These are phyloP conservation scores for Oenanthe javanica DNA, from an alignment of 140 eudicot species.

Conservation along the genomic window DNA sequence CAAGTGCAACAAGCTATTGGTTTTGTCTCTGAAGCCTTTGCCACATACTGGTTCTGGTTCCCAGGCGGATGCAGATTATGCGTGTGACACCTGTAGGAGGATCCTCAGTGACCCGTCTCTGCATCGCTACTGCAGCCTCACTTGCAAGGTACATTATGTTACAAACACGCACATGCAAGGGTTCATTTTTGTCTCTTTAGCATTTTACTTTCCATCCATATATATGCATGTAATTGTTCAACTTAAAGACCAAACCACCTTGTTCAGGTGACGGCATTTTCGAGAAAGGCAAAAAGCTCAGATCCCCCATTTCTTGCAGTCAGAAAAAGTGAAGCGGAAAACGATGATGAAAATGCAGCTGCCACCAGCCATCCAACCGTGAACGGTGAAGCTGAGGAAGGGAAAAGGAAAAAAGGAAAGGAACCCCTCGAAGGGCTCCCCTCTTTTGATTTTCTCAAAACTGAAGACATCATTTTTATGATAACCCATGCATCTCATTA, in stretches of 20 bases:
- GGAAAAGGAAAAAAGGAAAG: not conserved
- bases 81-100: conserved; percentile 28
- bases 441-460: not conserved
- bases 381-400: not conserved
- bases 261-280: conserved; percentile 21
- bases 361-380: not conserved
- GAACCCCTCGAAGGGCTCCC: not conserved
- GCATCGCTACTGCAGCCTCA: conserved; percentile 28
- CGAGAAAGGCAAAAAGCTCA: not conserved
- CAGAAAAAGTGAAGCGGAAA: not conserved
- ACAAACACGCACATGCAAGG: not conserved
- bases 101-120: conserved; percentile 15
- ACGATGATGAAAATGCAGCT: not conserved
- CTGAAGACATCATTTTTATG: not conserved
- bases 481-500: not conserved
- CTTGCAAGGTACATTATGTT: conserved; percentile 30
- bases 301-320: not conserved
- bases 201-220: not conserved
- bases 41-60: conserved; percentile 28
- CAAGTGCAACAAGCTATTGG: not conserved
- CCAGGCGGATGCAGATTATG: not conserved
- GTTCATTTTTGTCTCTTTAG: not conserved
- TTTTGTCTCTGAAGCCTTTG: not conserved
- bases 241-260: not conserved
- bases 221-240: not conserved